Percentiles rank a stretch among this genome's conserved stretches.
Evolutionary conservation across 2,329 filamentous ascomycete genomes (phyloP).

Genomic region (Aspergillus flavus): DNA sequence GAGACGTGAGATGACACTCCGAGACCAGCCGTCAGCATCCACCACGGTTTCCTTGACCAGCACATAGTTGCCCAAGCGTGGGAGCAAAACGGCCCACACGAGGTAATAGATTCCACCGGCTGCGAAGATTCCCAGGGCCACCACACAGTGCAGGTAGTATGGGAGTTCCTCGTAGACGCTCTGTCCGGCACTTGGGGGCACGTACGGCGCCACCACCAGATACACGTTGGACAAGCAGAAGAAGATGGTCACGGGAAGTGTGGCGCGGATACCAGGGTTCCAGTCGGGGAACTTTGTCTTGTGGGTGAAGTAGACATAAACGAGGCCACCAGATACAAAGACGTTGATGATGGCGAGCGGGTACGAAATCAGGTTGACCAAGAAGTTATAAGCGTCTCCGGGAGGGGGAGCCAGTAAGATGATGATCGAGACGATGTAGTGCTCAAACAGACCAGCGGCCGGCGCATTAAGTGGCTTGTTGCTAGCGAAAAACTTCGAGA

Average conservation of each 20-base stretch:
- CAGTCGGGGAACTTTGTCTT: conserved; percentile 46
- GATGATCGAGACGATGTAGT: conserved; percentile 67
- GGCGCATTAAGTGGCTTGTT: conserved; percentile 69
- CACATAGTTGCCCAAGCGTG: conserved; percentile 50
- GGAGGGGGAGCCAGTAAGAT: conserved; percentile 68
- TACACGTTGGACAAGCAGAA: conserved; percentile 58
- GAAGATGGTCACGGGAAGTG: conserved; percentile 54
- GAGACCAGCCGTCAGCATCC: conserved; percentile 66
- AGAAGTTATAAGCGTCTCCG: conserved; percentile 69
- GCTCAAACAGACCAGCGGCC: conserved; percentile 60
- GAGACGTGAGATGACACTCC: conserved; percentile 55
- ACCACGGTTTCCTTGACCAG: conserved; percentile 58
- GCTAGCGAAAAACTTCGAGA: conserved; percentile 68
- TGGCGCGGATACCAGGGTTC: conserved; percentile 53
- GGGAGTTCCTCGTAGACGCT: conserved; percentile 57
- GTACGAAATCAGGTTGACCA: conserved; percentile 45
- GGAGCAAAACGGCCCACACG: conserved; percentile 54
- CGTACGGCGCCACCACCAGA: conserved; percentile 55
- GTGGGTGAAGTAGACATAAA: conserved; percentile 49
- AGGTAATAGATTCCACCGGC: conserved; percentile 56
- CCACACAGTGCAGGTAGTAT: conserved; percentile 58
- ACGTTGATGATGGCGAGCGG: conserved; percentile 52
- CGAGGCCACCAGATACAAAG: conserved; percentile 53
- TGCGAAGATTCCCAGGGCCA: conserved; percentile 53
- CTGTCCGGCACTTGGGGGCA: conserved; percentile 51